phyloP scores from a whole-genome alignment of 805 yeast species.

The Candida silvatica region DNA sequence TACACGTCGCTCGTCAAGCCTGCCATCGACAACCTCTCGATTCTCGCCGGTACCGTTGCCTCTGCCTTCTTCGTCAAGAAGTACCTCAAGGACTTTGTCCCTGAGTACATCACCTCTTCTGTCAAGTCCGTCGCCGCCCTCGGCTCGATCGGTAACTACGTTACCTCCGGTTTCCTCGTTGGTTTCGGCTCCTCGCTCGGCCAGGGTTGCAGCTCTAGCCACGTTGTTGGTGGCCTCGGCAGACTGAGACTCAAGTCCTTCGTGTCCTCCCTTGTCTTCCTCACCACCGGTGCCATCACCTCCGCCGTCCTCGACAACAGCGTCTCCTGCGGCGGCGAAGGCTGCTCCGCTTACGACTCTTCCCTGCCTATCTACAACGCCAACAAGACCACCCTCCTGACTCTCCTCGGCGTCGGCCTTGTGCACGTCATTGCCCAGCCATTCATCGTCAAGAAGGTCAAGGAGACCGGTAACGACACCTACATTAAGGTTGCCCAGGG shows the following conservation, averaged over 20 bases:
- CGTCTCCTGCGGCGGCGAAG: background rate
- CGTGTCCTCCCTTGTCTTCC: conserved; percentile 34
- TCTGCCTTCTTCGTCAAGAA: conserved; percentile 19
- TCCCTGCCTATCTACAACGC: conserved; percentile 9
- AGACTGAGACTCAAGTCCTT: conserved; percentile 35
- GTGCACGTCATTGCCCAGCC: conserved; percentile 23
- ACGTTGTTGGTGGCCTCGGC: conserved; percentile 43
- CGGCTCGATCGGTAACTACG: conserved; percentile 3
- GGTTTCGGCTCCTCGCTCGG: conserved; percentile 42
- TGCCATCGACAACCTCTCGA: conserved; percentile 19
- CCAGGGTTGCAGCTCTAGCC: conserved; percentile 48
- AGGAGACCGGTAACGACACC: background rate
- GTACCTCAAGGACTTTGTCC: conserved; percentile 21
- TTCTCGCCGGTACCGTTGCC: conserved; percentile 27
- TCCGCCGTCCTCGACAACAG: conserved; percentile 7
- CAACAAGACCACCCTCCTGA: conserved; percentile 5
- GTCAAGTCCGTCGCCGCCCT: background rate
- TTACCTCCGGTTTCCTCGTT: conserved; percentile 31
- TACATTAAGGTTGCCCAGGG: conserved; percentile 5
- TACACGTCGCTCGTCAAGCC: conserved; percentile 23
- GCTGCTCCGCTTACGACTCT: conserved; percentile 15
- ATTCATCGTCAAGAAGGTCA: conserved; percentile 4
- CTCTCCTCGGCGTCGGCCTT: conserved; percentile 6
- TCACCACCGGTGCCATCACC: conserved; percentile 24
- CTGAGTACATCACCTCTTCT: conserved; percentile 5